phyloP scores from a whole-genome alignment of 352 stramenopile genomes.

The Pythium chondricola region DNA sequence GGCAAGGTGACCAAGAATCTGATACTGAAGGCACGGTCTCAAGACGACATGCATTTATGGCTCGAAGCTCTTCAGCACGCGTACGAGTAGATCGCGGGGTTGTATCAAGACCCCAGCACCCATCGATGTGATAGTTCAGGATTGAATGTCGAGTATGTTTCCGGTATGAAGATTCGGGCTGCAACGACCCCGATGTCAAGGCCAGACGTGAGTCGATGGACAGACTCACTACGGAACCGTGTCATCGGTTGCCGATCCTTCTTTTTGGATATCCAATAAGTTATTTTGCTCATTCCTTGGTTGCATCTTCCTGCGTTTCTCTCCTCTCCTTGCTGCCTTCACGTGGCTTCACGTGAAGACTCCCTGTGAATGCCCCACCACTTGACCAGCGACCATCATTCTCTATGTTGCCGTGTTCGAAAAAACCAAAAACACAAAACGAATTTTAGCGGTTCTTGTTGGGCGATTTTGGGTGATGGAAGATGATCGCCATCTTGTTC shows the following conservation, averaged over 20 bases:
- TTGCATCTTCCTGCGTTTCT: background rate
- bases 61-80: slow-evolving; percentile 51
- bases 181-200: background rate
- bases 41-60: slow-evolving; percentile 76
- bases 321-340: background rate
- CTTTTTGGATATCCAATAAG: slow-evolving; percentile 18
- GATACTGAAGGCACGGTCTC: slow-evolving; percentile 53
- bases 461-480: background rate
- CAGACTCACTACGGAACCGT: background rate
- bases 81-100: slow-evolving; percentile 30
- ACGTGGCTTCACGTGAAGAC: too few relatives aligned
- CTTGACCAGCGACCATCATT: background rate
- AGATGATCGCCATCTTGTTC: slow-evolving; percentile 5
- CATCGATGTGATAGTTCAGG: slow-evolving; percentile 15
- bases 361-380: too few relatives aligned
- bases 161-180: background rate
- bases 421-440: too few relatives aligned
- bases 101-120: background rate
- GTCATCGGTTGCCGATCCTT: background rate
- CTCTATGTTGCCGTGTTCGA: background rate
- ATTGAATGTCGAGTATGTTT: slow-evolving; percentile 34
- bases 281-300: slow-evolving; percentile 14
- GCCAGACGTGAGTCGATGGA: background rate
- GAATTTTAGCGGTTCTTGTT: too few relatives aligned
- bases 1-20: slow-evolving; percentile 70